phyloP scores from a whole-genome alignment of 805 yeast genomes.

The Wickerhamiella cacticola region DNA sequence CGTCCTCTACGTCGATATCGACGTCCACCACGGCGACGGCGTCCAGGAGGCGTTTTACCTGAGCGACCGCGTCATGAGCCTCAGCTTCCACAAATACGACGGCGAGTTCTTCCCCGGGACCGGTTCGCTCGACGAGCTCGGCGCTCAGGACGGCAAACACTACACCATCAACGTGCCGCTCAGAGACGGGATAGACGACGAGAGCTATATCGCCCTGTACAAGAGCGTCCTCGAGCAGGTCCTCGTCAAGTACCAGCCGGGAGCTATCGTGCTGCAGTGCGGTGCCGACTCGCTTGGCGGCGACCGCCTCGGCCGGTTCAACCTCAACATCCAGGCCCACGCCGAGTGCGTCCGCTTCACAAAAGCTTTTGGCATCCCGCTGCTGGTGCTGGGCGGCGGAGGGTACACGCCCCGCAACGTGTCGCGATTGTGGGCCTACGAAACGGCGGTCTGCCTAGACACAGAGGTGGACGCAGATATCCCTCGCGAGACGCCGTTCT shows the following conservation, averaged over 20 bases:
- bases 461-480: constrained; percentile 62
- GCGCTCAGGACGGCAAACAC: constrained; percentile 74
- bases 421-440: constrained; percentile 89
- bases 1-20: constrained; percentile 78
- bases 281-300: constrained; percentile 97
- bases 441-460: constrained; percentile 76
- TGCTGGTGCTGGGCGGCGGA: constrained; percentile 95
- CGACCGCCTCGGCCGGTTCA: constrained; percentile 91
- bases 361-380: constrained; percentile 72
- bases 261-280: constrained; percentile 93
- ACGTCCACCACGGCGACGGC: constrained; percentile 91
- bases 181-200: constrained; percentile 90
- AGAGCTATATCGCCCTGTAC: constrained; percentile 44
- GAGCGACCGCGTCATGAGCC: constrained; percentile 83
- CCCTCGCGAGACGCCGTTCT: constrained; percentile 64
- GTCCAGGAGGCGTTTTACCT: constrained; percentile 90
- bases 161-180: constrained; percentile 78
- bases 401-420: constrained; percentile 98
- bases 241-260: constrained; percentile 77
- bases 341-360: constrained; percentile 91
- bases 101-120: constrained; percentile 93
- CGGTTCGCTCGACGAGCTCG: constrained; percentile 73
- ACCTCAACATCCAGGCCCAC: constrained; percentile 84
- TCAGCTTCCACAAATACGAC: constrained; percentile 76
- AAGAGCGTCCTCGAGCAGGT: constrained; percentile 83